Evolutionary conservation across 1,284 basidiomycete species (phyloP), one percentile per base, ranked within the genome.

Genomic region (Austroboletus novae-zelandiae): DNA sequence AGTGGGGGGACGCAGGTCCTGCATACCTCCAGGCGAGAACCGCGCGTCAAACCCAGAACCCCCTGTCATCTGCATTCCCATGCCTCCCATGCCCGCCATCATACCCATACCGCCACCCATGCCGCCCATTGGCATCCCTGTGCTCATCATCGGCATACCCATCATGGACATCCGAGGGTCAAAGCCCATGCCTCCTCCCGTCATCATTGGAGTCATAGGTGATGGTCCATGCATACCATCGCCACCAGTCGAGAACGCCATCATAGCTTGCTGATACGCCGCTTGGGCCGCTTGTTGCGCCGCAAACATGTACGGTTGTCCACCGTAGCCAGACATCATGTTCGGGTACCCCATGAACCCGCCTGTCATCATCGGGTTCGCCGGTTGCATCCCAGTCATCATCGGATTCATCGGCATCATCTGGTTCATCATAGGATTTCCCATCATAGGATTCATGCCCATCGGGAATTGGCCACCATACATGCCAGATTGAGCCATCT

Each of bases 231-330:
- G 60, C 31, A 67, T 71, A 17, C 70, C 77, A 47, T 65, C 86
- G 14, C 84, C 89, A 27, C 78, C 77, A 56, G 90, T 83, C 3
- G 91, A 94, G 71, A 91, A 91, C 37, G 87, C 80, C 77, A 91
- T 84, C 89, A 95, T 93, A 18, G 92, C 90, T 66, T 90, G 88
- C 65, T 90, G 88, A 66, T 94, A 95, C 0, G 93, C 93, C 65
- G 91, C 89, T 48, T 89, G 86, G 17, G 89, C 81, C 1, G 85
- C 92, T 68, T 92, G 88, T 61, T 94, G 92, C 15, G 92, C 91
- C 8, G 91, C 91, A 68, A 89, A 89, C 86, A 94, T 87, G 56
- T 92, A 90, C 61, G 91, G 89, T 36, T 89, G 88, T 58, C 86
- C 83, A 43, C 61, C 70, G 60, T 75, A 82, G 18, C 76, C 78